Conservation (phyloP, 202 grass and related monocot genomes). For the Zizania palustris region DNA sequence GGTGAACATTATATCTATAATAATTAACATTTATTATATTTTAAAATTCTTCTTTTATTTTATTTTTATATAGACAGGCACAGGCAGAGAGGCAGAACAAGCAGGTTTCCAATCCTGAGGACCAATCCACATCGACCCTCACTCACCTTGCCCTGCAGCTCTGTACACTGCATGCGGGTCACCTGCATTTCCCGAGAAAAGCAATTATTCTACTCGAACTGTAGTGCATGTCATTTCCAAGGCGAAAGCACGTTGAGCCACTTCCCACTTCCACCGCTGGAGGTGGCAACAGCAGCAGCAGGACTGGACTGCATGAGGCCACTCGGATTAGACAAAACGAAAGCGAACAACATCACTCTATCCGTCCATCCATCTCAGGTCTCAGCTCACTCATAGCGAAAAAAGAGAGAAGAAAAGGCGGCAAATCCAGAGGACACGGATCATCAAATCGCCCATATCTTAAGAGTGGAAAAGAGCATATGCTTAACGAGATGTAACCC, state of each 20-base stretch:
- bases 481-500: slow-evolving; percentile 23
- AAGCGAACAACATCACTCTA: slow-evolving; percentile 24
- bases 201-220: slow-evolving; percentile 62
- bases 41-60: too few relatives aligned
- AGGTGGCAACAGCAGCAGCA: neutral
- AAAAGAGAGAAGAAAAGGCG: slow-evolving; percentile 12
- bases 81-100: too few relatives aligned
- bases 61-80: too few relatives aligned
- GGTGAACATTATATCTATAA: too few relatives aligned
- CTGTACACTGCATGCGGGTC: slow-evolving; percentile 10
- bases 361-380: neutral
- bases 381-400: neutral
- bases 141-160: slow-evolving; percentile 34
- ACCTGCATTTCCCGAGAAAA: slow-evolving; percentile 61
- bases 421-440: slow-evolving; percentile 46
- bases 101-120: too few relatives aligned
- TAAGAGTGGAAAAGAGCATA: slow-evolving; percentile 46
- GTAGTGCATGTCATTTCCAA: slow-evolving; percentile 72
- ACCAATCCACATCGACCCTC: slow-evolving; percentile 28
- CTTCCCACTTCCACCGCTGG: slow-evolving; percentile 25
- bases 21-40: too few relatives aligned
- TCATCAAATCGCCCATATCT: slow-evolving; percentile 46
- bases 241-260: slow-evolving; percentile 68
- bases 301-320: slow-evolving; percentile 1
- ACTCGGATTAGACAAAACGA: slow-evolving; percentile 51